Evolutionary conservation across 2,329 filamentous ascomycete species (phyloP).

Genomic region (Pseudogymnoascus verrucosus): DNA sequence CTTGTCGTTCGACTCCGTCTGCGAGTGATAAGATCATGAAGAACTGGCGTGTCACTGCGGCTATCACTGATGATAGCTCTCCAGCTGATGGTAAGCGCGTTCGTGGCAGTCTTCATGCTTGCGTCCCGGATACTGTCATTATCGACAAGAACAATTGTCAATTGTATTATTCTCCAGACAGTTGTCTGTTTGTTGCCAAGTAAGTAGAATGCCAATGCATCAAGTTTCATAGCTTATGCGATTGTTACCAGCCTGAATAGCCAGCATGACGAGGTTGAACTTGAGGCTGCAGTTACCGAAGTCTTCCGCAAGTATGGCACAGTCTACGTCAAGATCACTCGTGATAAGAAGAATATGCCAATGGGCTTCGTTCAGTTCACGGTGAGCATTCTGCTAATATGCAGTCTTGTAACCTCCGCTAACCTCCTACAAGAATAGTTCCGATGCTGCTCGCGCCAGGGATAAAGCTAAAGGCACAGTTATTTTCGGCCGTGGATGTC

Average conservation of each 20-base stretch:
- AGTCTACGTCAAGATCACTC: slow-evolving; percentile 56
- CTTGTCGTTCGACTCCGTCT: background rate
- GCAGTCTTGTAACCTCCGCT: no score
- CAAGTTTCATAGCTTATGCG: no score
- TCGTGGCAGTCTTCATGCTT: no score
- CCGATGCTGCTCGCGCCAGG: slow-evolving; percentile 43
- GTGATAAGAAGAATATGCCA: slow-evolving; percentile 51
- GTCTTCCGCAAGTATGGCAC: slow-evolving; percentile 47
- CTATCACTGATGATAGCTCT: no score
- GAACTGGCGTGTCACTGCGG: slow-evolving; percentile 2
- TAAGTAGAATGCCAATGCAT: no score
- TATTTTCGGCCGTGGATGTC: slow-evolving; percentile 49
- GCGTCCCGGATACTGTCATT: no score
- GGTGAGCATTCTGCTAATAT: no score
- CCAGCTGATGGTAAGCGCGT: no score
- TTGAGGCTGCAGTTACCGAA: slow-evolving; percentile 45
- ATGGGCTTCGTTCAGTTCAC: slow-evolving; percentile 58
- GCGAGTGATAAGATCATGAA: slow-evolving; percentile 1
- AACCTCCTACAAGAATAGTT: no score
- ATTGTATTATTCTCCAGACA: slow-evolving; percentile 36
- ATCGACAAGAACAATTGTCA: slow-evolving; percentile 3
- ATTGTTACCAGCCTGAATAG: no score
- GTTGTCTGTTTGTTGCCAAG: slow-evolving; percentile 61
- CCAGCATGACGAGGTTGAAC: slow-evolving; percentile 38
- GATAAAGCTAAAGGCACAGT: slow-evolving; percentile 37